Evolutionary conservation across 257 asterid species (phyloP), one percentile per base, ranked within the genome.

Genomic region (Primulina tabacum): DNA sequence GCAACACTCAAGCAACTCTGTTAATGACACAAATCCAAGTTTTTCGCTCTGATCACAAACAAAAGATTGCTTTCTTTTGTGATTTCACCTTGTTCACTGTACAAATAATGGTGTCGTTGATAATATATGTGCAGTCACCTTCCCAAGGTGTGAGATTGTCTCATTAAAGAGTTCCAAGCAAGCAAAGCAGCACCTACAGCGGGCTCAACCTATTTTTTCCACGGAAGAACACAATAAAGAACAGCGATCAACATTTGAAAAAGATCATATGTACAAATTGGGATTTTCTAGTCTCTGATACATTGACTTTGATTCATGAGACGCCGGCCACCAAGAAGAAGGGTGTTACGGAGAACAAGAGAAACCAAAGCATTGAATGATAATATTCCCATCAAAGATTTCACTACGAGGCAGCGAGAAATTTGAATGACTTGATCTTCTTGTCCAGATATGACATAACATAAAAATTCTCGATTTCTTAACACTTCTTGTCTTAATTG

Each of bases 151-250:
- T 74, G 85, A 32, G 79, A 73, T 67, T 77, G 84, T 73, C 79
- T 80, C 82, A 80, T 79, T 79, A 84, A 76, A 71, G 77, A 81
- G 79, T 87, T 86, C 95, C 90, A 87, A 57, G 90, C 96, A 72
- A 89, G 90, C 85, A 89, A 81, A 32, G 95, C 92, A 74, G 96
- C 96, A 20, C 92, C 96, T 30, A 89, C 85, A 17, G 96, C 96
- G 12, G 95, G 96, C 73, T 89, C 96, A 52, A 85, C 94, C 96
- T 89, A 38, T 73, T 76, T 70, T 56, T 35, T 24, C 50, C 35
- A 75, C 11, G 20, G n/a, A 50, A 68, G 20, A 55, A 26, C 47
- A 37, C 18, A 12, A 55, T 10, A 11, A 14, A 1, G 67, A 43
- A 34, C 32, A 6, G 28, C 12, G 8, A 6, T 62, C 10, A 70